These are phyloP conservation scores for Decorospora gaudefroyi DNA, from an alignment of 2,329 filamentous ascomycete genomes.

Conservation along the genomic window DNA sequence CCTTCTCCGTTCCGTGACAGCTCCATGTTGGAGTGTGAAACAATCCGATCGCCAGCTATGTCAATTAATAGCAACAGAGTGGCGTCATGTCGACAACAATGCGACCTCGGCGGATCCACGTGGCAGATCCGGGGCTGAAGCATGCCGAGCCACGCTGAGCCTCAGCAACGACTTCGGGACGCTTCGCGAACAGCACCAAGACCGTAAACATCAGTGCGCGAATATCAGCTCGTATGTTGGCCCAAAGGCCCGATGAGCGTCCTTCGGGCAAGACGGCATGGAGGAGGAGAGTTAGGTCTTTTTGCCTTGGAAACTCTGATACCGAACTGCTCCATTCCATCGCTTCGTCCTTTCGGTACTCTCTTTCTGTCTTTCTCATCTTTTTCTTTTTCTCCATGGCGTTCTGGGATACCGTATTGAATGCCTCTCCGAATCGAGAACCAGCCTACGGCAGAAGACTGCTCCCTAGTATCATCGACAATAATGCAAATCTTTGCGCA, in stretches of 20 bases:
- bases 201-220: background rate
- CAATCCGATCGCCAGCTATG: no score
- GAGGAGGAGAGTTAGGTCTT: background rate
- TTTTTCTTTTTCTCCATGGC: conserved; percentile 23
- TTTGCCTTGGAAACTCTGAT: no score
- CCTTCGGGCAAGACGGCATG: no score
- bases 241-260: background rate
- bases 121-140: background rate
- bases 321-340: no score
- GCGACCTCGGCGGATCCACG: background rate
- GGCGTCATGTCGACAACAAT: background rate
- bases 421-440: conserved; percentile 14
- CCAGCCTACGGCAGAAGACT: conserved; percentile 30
- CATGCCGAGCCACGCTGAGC: background rate
- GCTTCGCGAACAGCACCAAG: background rate
- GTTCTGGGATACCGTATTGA: conserved; percentile 39
- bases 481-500: conserved; percentile 40
- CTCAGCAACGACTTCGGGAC: background rate
- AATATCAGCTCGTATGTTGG: background rate
- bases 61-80: background rate
- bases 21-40: no score
- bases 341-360: background rate
- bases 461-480: conserved; percentile 46
- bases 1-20: no score
- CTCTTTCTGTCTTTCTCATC: conserved; percentile 10